Evolutionary conservation across 306 rosid genomes (phyloP).

Genomic region (Vicia faba): DNA sequence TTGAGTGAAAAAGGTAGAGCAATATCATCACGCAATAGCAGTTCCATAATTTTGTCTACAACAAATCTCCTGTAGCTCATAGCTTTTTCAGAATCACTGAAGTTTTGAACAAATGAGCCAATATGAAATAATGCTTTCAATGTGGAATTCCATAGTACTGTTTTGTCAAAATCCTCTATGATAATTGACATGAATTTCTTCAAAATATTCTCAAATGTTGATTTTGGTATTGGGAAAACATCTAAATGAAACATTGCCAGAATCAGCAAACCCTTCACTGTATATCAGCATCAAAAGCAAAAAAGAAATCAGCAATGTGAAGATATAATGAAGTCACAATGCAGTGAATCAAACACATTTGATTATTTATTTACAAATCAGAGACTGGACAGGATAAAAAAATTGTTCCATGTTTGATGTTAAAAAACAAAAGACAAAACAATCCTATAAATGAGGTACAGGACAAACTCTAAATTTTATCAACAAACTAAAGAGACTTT

Average conservation of each 20-base stretch:
- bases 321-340: constrained; percentile 23
- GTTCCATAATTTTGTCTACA: constrained; percentile 59
- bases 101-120: constrained; percentile 61
- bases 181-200: constrained; percentile 69
- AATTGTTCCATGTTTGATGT: not conserved
- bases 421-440: not conserved
- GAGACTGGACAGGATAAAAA: not conserved
- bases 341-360: constrained; percentile 25
- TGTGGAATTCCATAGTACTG: constrained; percentile 64
- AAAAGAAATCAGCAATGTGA: constrained; percentile 29
- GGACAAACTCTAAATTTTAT: constrained; percentile 6
- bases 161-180: constrained; percentile 52
- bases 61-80: constrained; percentile 58
- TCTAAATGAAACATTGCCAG: constrained; percentile 72
- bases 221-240: constrained; percentile 58
- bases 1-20: constrained; percentile 61
- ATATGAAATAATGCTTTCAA: constrained; percentile 71
- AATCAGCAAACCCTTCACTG: constrained; percentile 86
- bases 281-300: constrained; percentile 40
- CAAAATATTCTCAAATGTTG: constrained; percentile 61
- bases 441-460: constrained; percentile 8
- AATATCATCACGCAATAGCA: constrained; percentile 56
- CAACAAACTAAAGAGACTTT: not conserved
- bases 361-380: not conserved
- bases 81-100: constrained; percentile 62